Evolutionary conservation across 805 yeast genomes (phyloP), one percentile per base, ranked within the genome.

Genomic region (Metschnikowia sp.): DNA sequence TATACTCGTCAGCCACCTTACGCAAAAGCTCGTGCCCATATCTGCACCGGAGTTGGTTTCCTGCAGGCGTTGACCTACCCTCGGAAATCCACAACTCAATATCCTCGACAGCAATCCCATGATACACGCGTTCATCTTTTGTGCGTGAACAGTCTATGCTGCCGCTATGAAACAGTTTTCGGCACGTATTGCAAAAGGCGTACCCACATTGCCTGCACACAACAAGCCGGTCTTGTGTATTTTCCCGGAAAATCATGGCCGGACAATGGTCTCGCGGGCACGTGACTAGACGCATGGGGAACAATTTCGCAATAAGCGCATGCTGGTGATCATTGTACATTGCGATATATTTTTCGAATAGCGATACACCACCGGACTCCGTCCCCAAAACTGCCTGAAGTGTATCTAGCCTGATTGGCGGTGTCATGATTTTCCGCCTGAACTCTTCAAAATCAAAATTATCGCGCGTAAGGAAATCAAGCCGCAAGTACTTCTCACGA

Each of bases 121-220:
- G 50, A 50, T 66, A 49, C 58, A 56, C 43, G 55, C 64, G 40
- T 13, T 40, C 39, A 15, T 39, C 39, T 34, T 34, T 35, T 6
- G 49, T 44, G 35, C 54, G 56, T 43, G 59, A 69, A 59, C 88
- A 83, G 28, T 58, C 58, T 48, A 75, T 75, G 42, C 66, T 68
- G 12, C 68, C 65, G 1, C 85, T 84, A 61, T 83, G 88, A 82
- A 84, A 82, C 3, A 85, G 77, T 52, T 75, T 82, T 6, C 70
- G 61, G 60, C 88, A 83, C 28, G 69, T 69, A 49, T 69, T 69
- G 55, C 88, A 83, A 52, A 81, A 83, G 0, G 82, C 81, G 52
- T 74, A 69, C 10, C 63, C 60, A 57, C 87, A 83, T 4, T 58
- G 50, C 0, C 70, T 63, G 55, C 88, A 83, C 15, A 74, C 68